Base-by-base conservation (phyloP, 768 basidiomycete genomes). In the Multifurca ochricompacta region DNA sequence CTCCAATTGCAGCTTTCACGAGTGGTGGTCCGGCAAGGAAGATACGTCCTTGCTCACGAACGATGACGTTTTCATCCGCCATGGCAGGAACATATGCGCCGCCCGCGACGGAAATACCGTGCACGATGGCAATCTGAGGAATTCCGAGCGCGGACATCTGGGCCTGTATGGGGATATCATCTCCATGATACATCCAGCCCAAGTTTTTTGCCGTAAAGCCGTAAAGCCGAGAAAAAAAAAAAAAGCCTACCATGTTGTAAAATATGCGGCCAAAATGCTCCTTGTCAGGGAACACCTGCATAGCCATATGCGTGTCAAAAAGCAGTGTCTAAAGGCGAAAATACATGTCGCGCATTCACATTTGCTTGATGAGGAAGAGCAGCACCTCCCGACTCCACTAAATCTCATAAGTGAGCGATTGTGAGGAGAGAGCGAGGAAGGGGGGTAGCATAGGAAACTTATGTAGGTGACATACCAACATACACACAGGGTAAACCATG, bases 221-320 rank as follows among this genome's bases (percentile, higher is more conserved):
- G 5, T 3, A 37, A 50, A 28, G 45, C 37, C n/a, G 19, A 37
- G 35, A 8, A 34, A 74, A 43, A n/a, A n/a, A n/a, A n/a, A n/a
- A n/a, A n/a, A n/a, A n/a, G n/a, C n/a, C n/a, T 53, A 86, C 92
- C 91, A 95, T 95, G 64, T 97, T 96, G 68, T 93, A 96, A 71
- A 97, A 97, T 65, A 96, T 95, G 5, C 93, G 80, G 4, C 93
- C 93, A 62, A 97, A 97, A 66, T 97, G 91, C 59, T 95, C 87
- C 67, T 83, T 89, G 73, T 96, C 93, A 5, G 93, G 93, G 68
- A 95, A 95, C 11, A 94, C 82, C 75, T 83, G 45, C 35, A 41
- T 37, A n/a, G n/a, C n/a, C n/a, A 30, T 27, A 28, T 48, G 41
- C 37, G 9, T 13, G 10, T 55, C 23, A 45, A 48, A 19, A 21